Conservation (phyloP, 1,139 yeast genomes). For the Geotrichum phurueaensis region DNA sequence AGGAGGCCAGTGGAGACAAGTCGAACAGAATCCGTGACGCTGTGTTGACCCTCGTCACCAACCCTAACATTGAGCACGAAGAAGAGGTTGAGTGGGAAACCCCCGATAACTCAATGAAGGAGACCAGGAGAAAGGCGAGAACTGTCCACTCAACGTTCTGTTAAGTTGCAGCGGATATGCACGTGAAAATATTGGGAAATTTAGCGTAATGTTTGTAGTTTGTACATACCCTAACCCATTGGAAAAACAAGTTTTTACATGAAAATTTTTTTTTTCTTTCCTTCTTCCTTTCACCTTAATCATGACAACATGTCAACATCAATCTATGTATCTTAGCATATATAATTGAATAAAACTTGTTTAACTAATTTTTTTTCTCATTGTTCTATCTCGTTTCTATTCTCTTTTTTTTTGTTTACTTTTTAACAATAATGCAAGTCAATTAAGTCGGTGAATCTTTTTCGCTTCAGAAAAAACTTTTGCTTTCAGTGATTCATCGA, state of each 20-base stretch:
- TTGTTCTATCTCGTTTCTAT: too few species aligned
- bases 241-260: background rate
- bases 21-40: slow-evolving; percentile 4
- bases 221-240: background rate
- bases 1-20: background rate
- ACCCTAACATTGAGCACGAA: slow-evolving; percentile 14
- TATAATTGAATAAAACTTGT: background rate
- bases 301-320: background rate
- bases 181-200: background rate
- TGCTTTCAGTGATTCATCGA: slow-evolving; percentile 15
- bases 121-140: slow-evolving; percentile 5
- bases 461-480: slow-evolving; percentile 1
- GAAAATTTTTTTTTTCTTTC: background rate
- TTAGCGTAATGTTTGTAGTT: background rate
- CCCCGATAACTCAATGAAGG: background rate
- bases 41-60: slow-evolving; percentile 10
- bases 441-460: slow-evolving; percentile 15
- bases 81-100: slow-evolving; percentile 13
- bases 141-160: slow-evolving; percentile 6
- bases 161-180: background rate
- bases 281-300: background rate
- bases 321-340: background rate
- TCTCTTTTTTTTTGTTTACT: background rate
- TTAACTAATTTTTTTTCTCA: too few species aligned
- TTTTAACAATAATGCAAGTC: slow-evolving; percentile 8